phyloP scores from a whole-genome alignment of 345 rosid genomes.

The Eucalyptus erythrocorys region DNA sequence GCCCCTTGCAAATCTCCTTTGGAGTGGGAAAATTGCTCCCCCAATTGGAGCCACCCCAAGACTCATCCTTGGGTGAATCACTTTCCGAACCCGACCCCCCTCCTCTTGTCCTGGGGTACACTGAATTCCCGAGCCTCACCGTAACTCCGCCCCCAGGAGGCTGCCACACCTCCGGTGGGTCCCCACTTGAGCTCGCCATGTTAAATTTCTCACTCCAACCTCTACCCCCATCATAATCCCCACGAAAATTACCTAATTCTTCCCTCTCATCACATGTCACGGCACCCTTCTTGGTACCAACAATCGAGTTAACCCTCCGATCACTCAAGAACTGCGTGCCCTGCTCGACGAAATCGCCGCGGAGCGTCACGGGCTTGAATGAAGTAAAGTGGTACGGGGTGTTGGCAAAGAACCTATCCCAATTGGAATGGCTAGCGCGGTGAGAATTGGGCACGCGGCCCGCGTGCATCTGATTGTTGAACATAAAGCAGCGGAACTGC shows the following conservation, averaged over 20 bases:
- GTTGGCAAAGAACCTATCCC: conserved; percentile 32
- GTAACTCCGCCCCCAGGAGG: conserved; percentile 86
- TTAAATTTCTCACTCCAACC: conserved; percentile 13
- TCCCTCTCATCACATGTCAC: not conserved
- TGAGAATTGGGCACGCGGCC: conserved; percentile 17
- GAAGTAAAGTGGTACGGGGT: conserved; percentile 36
- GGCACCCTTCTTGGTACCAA: not conserved
- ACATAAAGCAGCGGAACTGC: conserved; percentile 47
- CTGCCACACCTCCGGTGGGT: conserved; percentile 99
- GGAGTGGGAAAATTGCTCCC: conserved; percentile 90
- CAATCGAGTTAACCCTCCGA: conserved; percentile 7
- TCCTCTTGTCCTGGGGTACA: not conserved
- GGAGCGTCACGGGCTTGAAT: conserved; percentile 45
- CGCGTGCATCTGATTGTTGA: not conserved
- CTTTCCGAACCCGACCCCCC: not conserved
- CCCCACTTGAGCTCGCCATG: conserved; percentile 48
- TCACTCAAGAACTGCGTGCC: conserved; percentile 22
- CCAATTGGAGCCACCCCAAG: conserved; percentile 93
- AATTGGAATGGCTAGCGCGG: conserved; percentile 20
- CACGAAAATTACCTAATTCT: not conserved
- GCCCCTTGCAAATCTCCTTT: conserved; percentile 86
- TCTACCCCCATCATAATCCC: conserved; percentile 2
- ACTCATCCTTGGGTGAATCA: conserved; percentile 34
- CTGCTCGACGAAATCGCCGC: conserved; percentile 39
- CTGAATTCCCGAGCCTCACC: conserved; percentile 8